Evolutionary conservation across 345 rosid species (phyloP).

Genomic region (Lepidium didymum): DNA sequence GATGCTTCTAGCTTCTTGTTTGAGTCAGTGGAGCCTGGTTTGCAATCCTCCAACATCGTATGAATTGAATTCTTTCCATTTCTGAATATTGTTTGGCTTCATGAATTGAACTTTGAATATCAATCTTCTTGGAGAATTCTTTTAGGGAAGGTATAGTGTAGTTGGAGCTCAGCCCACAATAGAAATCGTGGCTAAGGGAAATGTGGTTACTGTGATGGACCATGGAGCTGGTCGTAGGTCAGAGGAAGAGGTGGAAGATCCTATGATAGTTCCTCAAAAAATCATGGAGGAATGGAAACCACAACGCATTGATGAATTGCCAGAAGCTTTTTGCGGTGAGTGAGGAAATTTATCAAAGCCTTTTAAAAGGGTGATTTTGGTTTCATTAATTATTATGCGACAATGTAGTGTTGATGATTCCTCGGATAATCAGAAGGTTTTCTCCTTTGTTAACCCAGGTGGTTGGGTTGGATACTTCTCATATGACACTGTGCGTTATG

Average conservation of each 20-base stretch:
- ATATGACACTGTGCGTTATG: conserved; percentile 85
- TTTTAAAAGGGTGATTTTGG: neutral
- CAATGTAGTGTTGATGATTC: neutral
- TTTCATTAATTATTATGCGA: neutral
- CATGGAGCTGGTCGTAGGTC: conserved; percentile 50
- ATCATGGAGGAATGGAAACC: conserved; percentile 84
- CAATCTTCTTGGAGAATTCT: neutral
- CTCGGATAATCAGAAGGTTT: neutral
- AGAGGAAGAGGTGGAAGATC: conserved; percentile 86
- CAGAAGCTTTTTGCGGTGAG: conserved; percentile 82
- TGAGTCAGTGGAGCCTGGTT: conserved; percentile 87
- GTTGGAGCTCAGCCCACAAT: conserved; percentile 91
- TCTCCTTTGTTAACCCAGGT: conserved; percentile 35
- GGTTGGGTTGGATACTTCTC: conserved; percentile 98
- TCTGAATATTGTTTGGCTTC: neutral
- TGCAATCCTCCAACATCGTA: conserved; percentile 54
- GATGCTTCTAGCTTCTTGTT: conserved; percentile 95
- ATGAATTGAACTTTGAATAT: neutral
- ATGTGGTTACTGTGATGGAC: conserved; percentile 76
- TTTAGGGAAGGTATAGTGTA: conserved; percentile 79
- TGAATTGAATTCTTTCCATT: conserved; percentile 8
- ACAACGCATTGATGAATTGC: conserved; percentile 76
- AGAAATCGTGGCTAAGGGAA: conserved; percentile 79
- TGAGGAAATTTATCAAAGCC: neutral
- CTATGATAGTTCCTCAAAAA: conserved; percentile 75